Base-by-base conservation (phyloP, 2,329 filamentous ascomycete species). In the Cercospora canescens region DNA sequence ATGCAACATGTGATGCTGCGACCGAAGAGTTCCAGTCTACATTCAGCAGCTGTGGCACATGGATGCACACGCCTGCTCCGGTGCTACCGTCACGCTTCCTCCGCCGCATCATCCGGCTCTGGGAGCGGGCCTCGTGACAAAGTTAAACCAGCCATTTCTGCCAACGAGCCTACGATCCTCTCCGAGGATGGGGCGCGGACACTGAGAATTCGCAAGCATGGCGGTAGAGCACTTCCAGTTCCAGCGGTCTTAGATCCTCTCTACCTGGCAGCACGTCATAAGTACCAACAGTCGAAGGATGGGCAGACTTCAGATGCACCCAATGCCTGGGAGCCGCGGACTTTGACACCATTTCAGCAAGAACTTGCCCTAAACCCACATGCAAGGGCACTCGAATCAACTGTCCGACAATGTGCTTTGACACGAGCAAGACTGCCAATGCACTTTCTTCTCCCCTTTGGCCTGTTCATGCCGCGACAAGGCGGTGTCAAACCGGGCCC, bases 401-500 rank as follows among this genome's bases (percentile, higher is more conserved):
- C 88, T 0, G 64, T 89, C 24, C 87, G 91, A 62, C 71, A 76
- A 64, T 91, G 89, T 72, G 72, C 77, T 24, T 74, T 84, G 34
- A 87, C 88, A 1, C 67, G 72, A 0, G 74, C 76, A 0, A 73
- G 74, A 1, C 76, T 92, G 6, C 91, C 91, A 1, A 77, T 76
- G 14, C 87, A 84, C 72, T 90, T 92, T 74, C 79, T 92, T 4
- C 85, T 90, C 62, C 81, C 86, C 34, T 88, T 92, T 66, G 82
- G 84, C 30, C 72, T 88, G 1, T 79, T 88, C 12, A 78, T 82
- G 9, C 86, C 85, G 0, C 73, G 76, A 0, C 24, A 59, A n/a
- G 34, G 21, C 16, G 24, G 54, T 24, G 26, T 41, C 37, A 58
- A 28, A 24, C 24, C 12, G n/a, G 28, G 28, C 34, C 11, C 45